phyloP scores from a whole-genome alignment of 495 filamentous ascomycete genomes.

The Penicillium waksmanii region DNA sequence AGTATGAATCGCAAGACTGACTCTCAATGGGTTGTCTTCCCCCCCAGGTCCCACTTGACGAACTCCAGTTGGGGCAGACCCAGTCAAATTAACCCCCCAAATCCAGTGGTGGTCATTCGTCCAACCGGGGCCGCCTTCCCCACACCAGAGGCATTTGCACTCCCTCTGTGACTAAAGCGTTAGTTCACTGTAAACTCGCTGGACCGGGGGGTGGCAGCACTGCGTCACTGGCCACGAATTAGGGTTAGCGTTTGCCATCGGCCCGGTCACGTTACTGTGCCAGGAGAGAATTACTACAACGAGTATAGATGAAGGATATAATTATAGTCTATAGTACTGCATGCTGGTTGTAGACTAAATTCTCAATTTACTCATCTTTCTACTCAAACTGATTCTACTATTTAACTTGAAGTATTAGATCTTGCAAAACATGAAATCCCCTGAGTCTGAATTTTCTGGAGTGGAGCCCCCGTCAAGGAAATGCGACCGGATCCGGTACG shows the following conservation, averaged over 20 bases:
- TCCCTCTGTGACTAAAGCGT: conserved; percentile 12
- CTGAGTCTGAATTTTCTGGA: conserved; percentile 2
- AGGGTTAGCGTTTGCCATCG: not conserved
- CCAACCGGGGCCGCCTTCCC: conserved; percentile 20
- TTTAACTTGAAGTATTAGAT: no score
- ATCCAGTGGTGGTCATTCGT: conserved; percentile 10
- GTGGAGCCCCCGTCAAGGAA: not conserved
- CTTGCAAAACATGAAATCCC: not conserved
- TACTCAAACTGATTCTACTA: no score
- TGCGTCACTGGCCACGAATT: not conserved
- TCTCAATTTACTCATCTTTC: no score
- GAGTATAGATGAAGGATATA: no score
- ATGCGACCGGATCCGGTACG: not conserved
- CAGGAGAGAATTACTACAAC: no score
- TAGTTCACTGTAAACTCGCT: not conserved
- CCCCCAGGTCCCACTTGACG: conserved; percentile 12
- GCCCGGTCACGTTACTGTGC: not conserved
- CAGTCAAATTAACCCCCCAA: conserved; percentile 10
- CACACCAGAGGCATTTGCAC: conserved; percentile 33
- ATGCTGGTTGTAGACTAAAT: no score
- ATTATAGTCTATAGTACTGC: no score
- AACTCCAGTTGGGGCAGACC: conserved; percentile 20
- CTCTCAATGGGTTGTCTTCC: not conserved
- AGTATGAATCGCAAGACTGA: conserved; percentile 18
- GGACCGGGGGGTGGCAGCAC: not conserved